Evolutionary conservation across 2,329 filamentous ascomycete genomes (phyloP).

Genomic region (Fusarium xyrophilum): DNA sequence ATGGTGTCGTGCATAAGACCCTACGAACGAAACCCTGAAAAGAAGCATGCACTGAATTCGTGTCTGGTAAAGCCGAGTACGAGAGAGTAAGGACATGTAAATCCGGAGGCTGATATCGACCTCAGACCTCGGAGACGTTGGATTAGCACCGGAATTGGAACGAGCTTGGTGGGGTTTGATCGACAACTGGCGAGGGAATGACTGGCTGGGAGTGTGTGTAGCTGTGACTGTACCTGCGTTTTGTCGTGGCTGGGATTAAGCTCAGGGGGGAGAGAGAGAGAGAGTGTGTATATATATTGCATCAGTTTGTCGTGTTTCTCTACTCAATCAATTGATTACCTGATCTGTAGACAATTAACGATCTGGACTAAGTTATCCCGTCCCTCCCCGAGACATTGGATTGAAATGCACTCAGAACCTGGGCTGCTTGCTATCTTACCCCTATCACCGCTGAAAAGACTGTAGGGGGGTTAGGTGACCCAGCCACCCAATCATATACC

Average conservation of each 20-base stretch:
- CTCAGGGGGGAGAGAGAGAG: not conserved
- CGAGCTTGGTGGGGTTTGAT: slow-evolving; percentile 28
- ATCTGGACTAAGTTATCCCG: not conserved
- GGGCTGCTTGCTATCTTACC: slow-evolving; percentile 5
- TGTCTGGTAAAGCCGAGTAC: slow-evolving; percentile 21
- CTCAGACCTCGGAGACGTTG: not conserved
- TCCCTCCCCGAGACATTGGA: slow-evolving; percentile 14
- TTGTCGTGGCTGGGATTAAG: slow-evolving; percentile 20
- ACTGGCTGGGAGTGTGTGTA: slow-evolving; percentile 12
- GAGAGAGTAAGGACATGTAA: not conserved
- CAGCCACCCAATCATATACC: slow-evolving; percentile 9
- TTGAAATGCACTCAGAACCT: not conserved
- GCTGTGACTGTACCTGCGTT: slow-evolving; percentile 35
- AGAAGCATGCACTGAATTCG: not conserved
- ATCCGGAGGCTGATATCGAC: not conserved
- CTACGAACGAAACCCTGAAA: slow-evolving; percentile 1
- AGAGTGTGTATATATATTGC: not conserved
- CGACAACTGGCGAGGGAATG: slow-evolving; percentile 11
- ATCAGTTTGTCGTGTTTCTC: not conserved
- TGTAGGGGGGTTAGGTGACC: not conserved
- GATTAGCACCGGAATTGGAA: not conserved
- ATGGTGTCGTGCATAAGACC: slow-evolving; percentile 24
- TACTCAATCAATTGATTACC: not conserved
- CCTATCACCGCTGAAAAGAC: slow-evolving; percentile 17
- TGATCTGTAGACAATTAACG: no score